Evolutionary conservation across 2,329 filamentous ascomycete genomes (phyloP).

Genomic region (Fusarium fracticaudum): DNA sequence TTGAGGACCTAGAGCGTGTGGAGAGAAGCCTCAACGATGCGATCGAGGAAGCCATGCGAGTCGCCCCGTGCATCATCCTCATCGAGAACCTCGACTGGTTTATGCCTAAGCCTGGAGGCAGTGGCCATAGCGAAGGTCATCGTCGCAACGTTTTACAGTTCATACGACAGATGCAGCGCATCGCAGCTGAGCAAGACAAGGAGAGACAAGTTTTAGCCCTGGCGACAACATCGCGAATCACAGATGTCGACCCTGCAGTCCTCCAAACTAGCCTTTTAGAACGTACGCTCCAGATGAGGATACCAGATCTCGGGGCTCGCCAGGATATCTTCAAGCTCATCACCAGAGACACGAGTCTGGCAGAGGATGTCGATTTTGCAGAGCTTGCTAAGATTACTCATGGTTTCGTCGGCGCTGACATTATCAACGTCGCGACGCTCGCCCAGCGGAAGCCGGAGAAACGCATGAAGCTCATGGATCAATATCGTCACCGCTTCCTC

Average conservation of each 20-base stretch:
- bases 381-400: slow-evolving; percentile 84
- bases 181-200: slow-evolving; percentile 75
- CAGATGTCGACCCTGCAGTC: slow-evolving; percentile 83
- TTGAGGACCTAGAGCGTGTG: slow-evolving; percentile 52
- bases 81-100: slow-evolving; percentile 88
- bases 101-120: slow-evolving; percentile 83
- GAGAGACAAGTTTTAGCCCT: slow-evolving; percentile 85
- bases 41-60: slow-evolving; percentile 80
- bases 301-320: slow-evolving; percentile 82
- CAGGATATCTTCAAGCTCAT: slow-evolving; percentile 81
- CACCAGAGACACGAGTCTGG: slow-evolving; percentile 71
- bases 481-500: no score
- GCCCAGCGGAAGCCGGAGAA: no score
- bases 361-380: slow-evolving; percentile 76
- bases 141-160: slow-evolving; percentile 87
- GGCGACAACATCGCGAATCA: slow-evolving; percentile 88
- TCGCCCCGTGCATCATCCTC: slow-evolving; percentile 90
- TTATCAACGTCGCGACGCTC: slow-evolving; percentile 69
- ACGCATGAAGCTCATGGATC: no score
- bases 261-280: slow-evolving; percentile 81
- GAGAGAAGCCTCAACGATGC: slow-evolving; percentile 53
- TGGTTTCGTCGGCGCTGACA: slow-evolving; percentile 91
- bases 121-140: slow-evolving; percentile 87
- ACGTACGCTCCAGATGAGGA: slow-evolving; percentile 85
- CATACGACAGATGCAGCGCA: slow-evolving; percentile 84